Evolutionary conservation across 2,329 filamentous ascomycete genomes (phyloP).

Genomic region (Akanthomyces lecanii): DNA sequence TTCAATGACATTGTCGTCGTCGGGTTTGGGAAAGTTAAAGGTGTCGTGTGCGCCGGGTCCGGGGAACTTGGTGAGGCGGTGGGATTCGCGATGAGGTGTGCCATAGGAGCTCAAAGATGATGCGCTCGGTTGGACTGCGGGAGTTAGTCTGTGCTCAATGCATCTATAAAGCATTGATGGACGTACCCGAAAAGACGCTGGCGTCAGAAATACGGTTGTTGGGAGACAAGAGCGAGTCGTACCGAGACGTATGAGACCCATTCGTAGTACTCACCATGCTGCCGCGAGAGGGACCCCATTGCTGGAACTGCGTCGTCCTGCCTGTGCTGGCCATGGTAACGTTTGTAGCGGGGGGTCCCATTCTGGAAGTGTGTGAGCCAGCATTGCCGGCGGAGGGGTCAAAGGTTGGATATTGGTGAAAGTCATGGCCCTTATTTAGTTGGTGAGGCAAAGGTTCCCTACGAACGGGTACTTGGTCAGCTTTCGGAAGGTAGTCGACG

Average conservation of each 20-base stretch:
- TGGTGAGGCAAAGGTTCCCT: slow-evolving; percentile 79
- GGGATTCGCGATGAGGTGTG: slow-evolving; percentile 50
- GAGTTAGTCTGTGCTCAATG: slow-evolving; percentile 29
- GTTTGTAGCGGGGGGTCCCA: slow-evolving; percentile 51
- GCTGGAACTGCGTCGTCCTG: slow-evolving; percentile 70
- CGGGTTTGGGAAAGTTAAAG: slow-evolving; percentile 65
- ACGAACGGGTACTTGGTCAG: slow-evolving; percentile 58
- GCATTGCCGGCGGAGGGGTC: slow-evolving; percentile 48
- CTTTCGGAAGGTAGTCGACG: slow-evolving; percentile 67
- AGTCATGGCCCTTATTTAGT: slow-evolving; percentile 76
- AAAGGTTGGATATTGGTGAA: slow-evolving; percentile 81
- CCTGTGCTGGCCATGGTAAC: slow-evolving; percentile 69
- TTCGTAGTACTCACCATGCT: slow-evolving; percentile 51
- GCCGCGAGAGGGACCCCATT: slow-evolving; percentile 59
- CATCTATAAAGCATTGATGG: neutral
- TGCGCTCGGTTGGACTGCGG: slow-evolving; percentile 49
- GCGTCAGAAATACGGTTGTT: slow-evolving; percentile 57
- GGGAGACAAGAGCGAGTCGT: slow-evolving; percentile 59
- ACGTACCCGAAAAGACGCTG: slow-evolving; percentile 55
- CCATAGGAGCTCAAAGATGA: slow-evolving; percentile 54
- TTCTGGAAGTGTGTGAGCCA: slow-evolving; percentile 51
- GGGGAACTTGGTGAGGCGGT: slow-evolving; percentile 53
- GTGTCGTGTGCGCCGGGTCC: slow-evolving; percentile 39
- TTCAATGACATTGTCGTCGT: slow-evolving; percentile 79
- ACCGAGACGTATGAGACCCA: slow-evolving; percentile 53